phyloP scores from a whole-genome alignment of 2,329 filamentous ascomycete genomes.

The Colletotrichum sp. region DNA sequence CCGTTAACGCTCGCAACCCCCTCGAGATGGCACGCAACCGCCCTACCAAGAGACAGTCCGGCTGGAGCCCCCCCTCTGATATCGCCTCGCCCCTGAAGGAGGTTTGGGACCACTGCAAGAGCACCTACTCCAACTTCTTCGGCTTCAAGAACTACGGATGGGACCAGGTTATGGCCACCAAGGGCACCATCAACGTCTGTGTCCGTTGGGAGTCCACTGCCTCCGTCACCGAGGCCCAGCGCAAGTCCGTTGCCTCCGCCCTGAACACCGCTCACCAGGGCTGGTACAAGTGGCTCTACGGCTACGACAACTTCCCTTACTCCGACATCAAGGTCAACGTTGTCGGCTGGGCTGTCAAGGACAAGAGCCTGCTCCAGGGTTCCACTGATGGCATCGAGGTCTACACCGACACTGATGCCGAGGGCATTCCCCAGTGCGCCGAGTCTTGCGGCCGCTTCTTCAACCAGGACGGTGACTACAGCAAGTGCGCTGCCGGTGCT shows the following conservation, averaged over 20 bases:
- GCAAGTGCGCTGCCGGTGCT: conserved; percentile 40
- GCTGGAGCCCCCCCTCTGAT: conserved; percentile 33
- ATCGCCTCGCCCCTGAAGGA: conserved; percentile 29
- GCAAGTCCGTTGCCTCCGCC: conserved; percentile 38
- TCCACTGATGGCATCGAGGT: conserved; percentile 40
- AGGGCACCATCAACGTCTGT: conserved; percentile 40
- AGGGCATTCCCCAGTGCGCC: conserved; percentile 46
- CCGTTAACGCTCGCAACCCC: neutral
- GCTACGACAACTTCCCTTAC: conserved; percentile 49
- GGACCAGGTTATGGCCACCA: conserved; percentile 35
- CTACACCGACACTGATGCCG: conserved; percentile 44
- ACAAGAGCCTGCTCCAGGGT: conserved; percentile 41
- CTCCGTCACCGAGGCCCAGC: conserved; percentile 41
- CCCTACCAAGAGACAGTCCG: conserved; percentile 29
- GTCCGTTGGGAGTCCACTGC: conserved; percentile 49
- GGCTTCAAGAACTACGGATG: conserved; percentile 38
- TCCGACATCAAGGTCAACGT: conserved; percentile 41
- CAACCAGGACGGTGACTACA: conserved; percentile 47
- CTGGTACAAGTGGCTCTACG: conserved; percentile 48
- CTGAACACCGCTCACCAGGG: conserved; percentile 40
- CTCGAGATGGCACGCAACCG: conserved; percentile 24
- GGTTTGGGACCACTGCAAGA: conserved; percentile 34
- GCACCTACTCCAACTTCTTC: conserved; percentile 29
- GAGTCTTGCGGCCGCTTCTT: conserved; percentile 48
- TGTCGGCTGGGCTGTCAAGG: conserved; percentile 47